Evolutionary conservation across 768 basidiomycete species (phyloP).

Genomic region (Boletus reticulatus): DNA sequence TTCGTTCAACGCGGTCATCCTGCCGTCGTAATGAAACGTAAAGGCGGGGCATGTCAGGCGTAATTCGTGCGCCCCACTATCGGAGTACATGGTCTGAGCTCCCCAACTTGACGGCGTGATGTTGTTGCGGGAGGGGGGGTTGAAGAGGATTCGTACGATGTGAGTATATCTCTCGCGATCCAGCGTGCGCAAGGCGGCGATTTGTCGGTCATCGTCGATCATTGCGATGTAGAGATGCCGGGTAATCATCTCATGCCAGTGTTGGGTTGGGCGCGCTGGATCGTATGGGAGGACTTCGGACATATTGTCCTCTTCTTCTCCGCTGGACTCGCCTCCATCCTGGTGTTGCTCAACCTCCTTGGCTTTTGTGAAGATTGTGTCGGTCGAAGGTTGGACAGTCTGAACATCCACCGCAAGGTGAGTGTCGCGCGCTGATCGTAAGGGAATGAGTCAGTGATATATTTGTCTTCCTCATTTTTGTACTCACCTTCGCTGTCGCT

Average conservation of each 20-base stretch:
- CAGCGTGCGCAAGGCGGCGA: background rate
- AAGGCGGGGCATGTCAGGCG: background rate
- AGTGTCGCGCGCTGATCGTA: background rate
- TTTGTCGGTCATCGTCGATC: conserved; percentile 3
- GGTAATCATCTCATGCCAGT: background rate
- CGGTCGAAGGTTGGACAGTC: background rate
- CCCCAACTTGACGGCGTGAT: conserved; percentile 4
- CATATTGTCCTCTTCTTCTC: too few species aligned
- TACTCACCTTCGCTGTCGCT: background rate
- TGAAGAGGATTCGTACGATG: too few species aligned
- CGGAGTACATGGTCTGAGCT: background rate
- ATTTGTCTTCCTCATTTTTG: too few species aligned
- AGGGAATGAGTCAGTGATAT: background rate
- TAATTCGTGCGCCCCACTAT: background rate
- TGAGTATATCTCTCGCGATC: background rate
- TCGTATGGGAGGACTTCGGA: background rate
- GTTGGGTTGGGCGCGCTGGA: background rate
- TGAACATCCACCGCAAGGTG: background rate
- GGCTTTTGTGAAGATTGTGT: background rate
- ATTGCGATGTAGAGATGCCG: background rate
- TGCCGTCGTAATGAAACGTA: background rate
- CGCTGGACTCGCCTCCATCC: too few species aligned
- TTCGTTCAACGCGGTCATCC: background rate
- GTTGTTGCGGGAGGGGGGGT: too few species aligned
- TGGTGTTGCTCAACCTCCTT: background rate